Conservation (phyloP, 148 eudicot genomes). For the Salicornia ramosissima region DNA sequence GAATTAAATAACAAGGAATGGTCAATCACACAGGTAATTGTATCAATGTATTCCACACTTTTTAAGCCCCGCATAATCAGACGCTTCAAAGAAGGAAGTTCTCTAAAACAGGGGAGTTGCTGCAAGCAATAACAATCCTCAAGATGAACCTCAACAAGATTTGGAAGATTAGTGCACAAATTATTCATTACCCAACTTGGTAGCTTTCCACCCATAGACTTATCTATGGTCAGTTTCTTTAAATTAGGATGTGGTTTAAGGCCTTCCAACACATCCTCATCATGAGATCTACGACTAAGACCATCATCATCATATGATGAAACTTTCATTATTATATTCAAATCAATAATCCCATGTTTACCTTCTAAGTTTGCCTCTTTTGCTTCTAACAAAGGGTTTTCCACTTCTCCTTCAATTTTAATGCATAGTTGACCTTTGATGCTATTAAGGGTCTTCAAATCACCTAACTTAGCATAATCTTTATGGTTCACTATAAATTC, state of each 20-base stretch:
- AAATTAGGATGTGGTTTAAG: constrained; percentile 23
- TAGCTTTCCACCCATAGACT: constrained; percentile 10
- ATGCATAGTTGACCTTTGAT: not conserved
- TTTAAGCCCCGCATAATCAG: not conserved
- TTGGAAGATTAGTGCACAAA: constrained; percentile 13
- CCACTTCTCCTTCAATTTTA: not conserved
- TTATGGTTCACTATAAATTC: not conserved
- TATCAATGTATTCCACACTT: constrained; percentile 19
- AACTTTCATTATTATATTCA: too few relatives aligned
- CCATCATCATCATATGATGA: too few relatives aligned
- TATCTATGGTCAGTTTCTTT: not conserved
- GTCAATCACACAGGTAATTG: too few relatives aligned
- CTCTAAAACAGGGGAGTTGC: constrained; percentile 15
- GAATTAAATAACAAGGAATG: not conserved
- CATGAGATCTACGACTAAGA: too few relatives aligned
- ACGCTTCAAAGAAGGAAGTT: constrained; percentile 15
- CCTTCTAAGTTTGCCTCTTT: too few relatives aligned
- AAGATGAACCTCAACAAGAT: constrained; percentile 14
- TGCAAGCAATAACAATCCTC: not conserved
- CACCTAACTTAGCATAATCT: constrained; percentile 1
- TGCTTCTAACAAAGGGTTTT: constrained; percentile 7
- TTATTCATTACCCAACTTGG: constrained; percentile 23
- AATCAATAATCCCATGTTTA: not conserved
- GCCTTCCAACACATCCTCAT: constrained; percentile 18
- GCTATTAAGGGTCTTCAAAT: constrained; percentile 14